Evolutionary conservation across 169 alveolate species (phyloP).

Genomic region (Condylostoma magnum): DNA sequence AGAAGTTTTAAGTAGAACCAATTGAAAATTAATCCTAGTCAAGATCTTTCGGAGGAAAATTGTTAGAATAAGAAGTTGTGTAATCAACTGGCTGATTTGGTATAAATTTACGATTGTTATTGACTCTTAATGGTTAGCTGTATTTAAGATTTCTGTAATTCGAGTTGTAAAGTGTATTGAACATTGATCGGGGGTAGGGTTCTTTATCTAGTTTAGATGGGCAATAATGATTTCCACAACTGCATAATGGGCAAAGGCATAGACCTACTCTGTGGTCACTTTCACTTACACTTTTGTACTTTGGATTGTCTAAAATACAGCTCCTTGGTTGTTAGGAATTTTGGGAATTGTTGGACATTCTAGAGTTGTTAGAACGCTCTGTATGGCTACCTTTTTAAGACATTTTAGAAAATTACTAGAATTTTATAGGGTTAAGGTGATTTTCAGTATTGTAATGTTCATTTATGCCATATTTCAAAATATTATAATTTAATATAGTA

Average conservation of each 20-base stretch:
- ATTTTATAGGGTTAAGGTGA: no score
- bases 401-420: no score
- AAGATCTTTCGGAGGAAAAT: no score
- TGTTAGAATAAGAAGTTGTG: no score
- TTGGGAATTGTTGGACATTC: no score
- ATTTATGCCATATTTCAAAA: no score
- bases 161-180: background rate
- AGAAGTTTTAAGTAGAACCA: no score
- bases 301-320: conserved; percentile 10
- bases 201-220: background rate
- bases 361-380: no score
- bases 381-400: no score
- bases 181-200: conserved; percentile 31
- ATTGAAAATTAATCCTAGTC: no score
- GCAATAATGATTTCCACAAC: conserved; percentile 22
- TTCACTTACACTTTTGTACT: conserved; percentile 4
- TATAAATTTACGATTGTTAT: background rate
- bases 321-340: background rate
- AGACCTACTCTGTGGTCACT: conserved; percentile 21
- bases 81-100: conserved; percentile 1
- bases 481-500: no score
- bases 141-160: background rate
- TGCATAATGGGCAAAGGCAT: conserved; percentile 30
- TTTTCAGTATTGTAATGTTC: no score
- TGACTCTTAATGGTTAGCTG: background rate